phyloP scores from a whole-genome alignment of 2,329 filamentous ascomycete species.

The Phoma sp. region DNA sequence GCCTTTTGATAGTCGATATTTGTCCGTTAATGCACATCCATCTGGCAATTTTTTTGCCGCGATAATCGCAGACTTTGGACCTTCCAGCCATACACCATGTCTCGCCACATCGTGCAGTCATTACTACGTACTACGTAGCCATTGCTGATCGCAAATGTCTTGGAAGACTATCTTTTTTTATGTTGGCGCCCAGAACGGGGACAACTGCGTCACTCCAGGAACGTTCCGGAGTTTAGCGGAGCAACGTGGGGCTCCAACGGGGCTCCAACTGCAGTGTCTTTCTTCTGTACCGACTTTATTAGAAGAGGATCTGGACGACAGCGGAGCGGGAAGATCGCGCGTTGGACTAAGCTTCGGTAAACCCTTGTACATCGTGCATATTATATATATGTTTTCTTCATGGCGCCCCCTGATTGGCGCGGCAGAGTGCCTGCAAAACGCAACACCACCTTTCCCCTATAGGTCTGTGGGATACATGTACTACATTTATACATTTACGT shows the following conservation, averaged over 20 bases:
- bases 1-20: not conserved
- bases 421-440: not conserved
- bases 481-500: not conserved
- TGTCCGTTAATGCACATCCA: slow-evolving; percentile 7
- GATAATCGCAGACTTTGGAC: not conserved
- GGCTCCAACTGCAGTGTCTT: slow-evolving; percentile 13
- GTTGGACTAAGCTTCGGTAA: slow-evolving; percentile 2
- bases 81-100: not conserved
- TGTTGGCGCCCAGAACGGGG: not conserved
- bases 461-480: slow-evolving; percentile 5
- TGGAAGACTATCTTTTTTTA: not conserved
- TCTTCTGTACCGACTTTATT: slow-evolving; percentile 15
- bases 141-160: not conserved
- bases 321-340: slow-evolving; percentile 9
- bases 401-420: not conserved
- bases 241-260: slow-evolving; percentile 11
- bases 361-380: not conserved
- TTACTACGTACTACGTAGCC: not conserved
- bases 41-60: slow-evolving; percentile 13
- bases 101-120: too few species aligned
- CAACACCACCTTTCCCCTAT: not conserved
- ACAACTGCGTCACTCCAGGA: slow-evolving; percentile 15
- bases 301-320: slow-evolving; percentile 10
- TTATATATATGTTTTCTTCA: not conserved
- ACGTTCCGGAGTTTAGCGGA: slow-evolving; percentile 10